Percentiles rank a stretch among this genome's conserved stretches.
phyloP scores from a whole-genome alignment of 1,139 yeast genomes.

The Geotrichum citri-aurantii region DNA sequence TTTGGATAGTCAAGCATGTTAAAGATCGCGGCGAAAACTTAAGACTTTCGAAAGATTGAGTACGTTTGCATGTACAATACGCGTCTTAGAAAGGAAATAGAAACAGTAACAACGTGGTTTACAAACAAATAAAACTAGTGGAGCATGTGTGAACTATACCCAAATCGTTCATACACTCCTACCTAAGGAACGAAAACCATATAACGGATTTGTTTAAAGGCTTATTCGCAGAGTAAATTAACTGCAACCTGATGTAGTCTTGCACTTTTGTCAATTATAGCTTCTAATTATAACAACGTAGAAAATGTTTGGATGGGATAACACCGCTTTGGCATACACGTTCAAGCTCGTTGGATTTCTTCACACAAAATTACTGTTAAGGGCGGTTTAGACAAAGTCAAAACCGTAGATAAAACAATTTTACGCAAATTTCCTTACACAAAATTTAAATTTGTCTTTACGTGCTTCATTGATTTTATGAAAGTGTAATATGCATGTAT shows the following conservation, averaged over 20 bases:
- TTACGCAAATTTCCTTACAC: no score
- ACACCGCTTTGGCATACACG: no score
- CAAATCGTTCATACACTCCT: not conserved
- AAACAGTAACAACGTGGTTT: not conserved
- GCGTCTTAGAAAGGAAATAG: not conserved
- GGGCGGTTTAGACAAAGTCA: no score
- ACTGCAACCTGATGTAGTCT: not conserved
- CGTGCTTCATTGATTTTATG: not conserved
- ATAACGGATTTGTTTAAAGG: not conserved
- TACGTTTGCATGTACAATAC: not conserved
- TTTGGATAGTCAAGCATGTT: not conserved
- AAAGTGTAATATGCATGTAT: not conserved
- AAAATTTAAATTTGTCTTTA: not conserved
- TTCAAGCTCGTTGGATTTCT: no score
- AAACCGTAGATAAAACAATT: no score
- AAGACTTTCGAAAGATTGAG: no score
- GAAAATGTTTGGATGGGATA: no score
- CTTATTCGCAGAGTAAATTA: no score
- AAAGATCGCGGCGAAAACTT: not conserved
- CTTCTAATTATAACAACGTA: no score
- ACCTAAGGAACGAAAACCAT: not conserved
- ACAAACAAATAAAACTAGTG: not conserved
- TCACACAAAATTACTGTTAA: no score
- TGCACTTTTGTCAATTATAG: not conserved
- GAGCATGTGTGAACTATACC: not conserved